Evolutionary conservation across 176 grass and related monocot species (phyloP), one percentile per base, ranked within the genome.

Genomic region (Poa pratensis): DNA sequence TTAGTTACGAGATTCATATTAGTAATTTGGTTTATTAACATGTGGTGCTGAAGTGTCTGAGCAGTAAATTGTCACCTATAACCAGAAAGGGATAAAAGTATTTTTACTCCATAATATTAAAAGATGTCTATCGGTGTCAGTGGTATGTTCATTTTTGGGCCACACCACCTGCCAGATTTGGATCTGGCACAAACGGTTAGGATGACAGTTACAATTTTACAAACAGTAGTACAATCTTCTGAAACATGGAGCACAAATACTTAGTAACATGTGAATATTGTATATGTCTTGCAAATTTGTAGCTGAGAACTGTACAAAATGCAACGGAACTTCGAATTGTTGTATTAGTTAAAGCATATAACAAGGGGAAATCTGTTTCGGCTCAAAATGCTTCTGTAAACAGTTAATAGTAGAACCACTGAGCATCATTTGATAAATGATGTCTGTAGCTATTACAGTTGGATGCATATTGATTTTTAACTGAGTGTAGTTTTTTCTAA

Each of bases 351-450:
- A 72, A 76, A 22, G 7, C 8, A 0, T 57, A 17, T 57, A 26
- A 22, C 2, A 1, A 45, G 15, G n/a, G n/a, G n/a, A n/a, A n/a
- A n/a, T n/a, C n/a, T n/a, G n/a, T n/a, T n/a, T n/a, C n/a, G n/a
- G n/a, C n/a, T n/a, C n/a, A n/a, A n/a, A n/a, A 43, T 80, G 23
- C 23, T 65, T 54, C 66, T 55, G 59, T 75, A 69, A 72, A 28
- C 46, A 58, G 57, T 48, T 20, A 43, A 7, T 28, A 23, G 20
- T 72, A 55, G 40, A 84, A 60, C 52, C 17, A 12, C 10, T 27
- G 52, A 77, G 30, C 43, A 89, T 82, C 71, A 69, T 85, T 83
- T 83, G 75, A 2, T 55, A 53, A 1, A 30, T 27, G n/a, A 26
- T 45, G 40, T 30, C 16, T 69, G 75, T 40, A 3, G 59, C 43